Conservation (phyloP, 163 green algal species). For the Scenedesmus sp. region DNA sequence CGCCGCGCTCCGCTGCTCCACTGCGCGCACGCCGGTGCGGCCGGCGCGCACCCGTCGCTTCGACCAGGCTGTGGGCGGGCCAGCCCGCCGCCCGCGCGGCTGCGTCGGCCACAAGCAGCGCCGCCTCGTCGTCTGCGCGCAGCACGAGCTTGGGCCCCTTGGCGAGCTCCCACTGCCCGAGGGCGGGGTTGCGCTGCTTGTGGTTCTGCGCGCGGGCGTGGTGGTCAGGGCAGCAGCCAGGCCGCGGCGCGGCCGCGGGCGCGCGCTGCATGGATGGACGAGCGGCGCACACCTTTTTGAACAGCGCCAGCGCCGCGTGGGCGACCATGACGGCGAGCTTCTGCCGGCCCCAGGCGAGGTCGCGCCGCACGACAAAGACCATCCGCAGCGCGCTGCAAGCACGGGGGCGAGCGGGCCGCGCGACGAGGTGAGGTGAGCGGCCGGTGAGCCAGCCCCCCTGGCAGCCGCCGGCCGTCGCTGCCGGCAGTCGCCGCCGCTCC, state of each 20-base stretch:
- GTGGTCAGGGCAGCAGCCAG: too few relatives aligned
- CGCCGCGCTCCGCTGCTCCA: neutral
- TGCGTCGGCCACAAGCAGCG: conserved; percentile 14
- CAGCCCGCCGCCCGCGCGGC: neutral
- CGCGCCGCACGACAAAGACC: conserved; percentile 36
- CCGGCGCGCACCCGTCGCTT: conserved; percentile 21
- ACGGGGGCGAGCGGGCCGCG: too few relatives aligned
- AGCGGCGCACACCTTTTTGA: conserved; percentile 42
- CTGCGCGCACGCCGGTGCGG: neutral
- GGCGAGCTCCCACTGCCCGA: conserved; percentile 27
- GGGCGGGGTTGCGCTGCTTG: conserved; percentile 23
- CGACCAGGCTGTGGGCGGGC: conserved; percentile 33
- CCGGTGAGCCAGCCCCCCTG: too few relatives aligned
- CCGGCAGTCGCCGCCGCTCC: too few relatives aligned
- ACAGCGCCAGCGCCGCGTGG: conserved; percentile 34
- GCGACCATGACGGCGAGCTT: conserved; percentile 41
- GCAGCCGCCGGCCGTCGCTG: too few relatives aligned
- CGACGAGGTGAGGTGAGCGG: too few relatives aligned
- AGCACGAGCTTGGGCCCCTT: conserved; percentile 44
- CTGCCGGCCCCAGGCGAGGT: conserved; percentile 29
- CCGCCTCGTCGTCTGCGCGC: conserved; percentile 30
- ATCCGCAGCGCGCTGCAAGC: too few relatives aligned
- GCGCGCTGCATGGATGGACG: too few relatives aligned
- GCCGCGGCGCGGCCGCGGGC: too few relatives aligned
- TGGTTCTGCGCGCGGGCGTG: too few relatives aligned